Base-by-base conservation (phyloP, 2,329 filamentous ascomycete genomes). In the Metarhizium guizhouense region DNA sequence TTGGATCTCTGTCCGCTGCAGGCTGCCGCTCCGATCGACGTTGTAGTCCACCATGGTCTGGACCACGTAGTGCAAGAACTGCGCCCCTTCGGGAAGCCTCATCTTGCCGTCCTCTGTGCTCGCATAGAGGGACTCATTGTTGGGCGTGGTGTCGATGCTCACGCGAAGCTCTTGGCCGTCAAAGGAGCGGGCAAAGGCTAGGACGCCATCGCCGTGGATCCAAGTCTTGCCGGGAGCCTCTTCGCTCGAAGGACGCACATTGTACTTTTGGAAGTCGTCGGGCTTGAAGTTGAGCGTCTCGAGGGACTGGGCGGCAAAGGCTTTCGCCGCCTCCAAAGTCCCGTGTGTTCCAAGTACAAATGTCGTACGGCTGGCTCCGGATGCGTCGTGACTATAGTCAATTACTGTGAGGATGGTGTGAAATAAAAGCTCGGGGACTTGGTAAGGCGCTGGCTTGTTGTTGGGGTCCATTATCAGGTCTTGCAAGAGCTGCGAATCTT, bases 1-100 rank as follows among this genome's bases (percentile, higher is more conserved):
- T 57, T 71, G 65, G 47, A 77, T 71, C 56, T 74, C 67, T 25
- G 67, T 70, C 4, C 57, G 61, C 59, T 74, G 71, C 48, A 57
- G 60, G 5, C 60, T 60, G 40, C 69, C 69, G 11, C 62, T 65
- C 18, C 69, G 68, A 56, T 73, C 72, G 42, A 64, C 62, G 54
- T 70, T 69, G 63, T 75, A 75, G 62, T 75, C 65, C 36, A 72
- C 65, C n/a, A 62, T 68, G 6, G 70, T 74, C 61, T 76, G 72
- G 52, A 76, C 56, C 13, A 76, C 69, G 61, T 73, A 73, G 57
- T 73, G 67, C 56, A 77, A 63, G 45, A 66, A 61, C 3, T 65
- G 57, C 20, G 62, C 60, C 6, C 61, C 64, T n/a, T 59, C 49
- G 11, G 64, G 64, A 14, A 70, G 59, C 2, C 59, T 14, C 18